These are phyloP conservation scores for Tetrapyrgos nigripes DNA, from an alignment of 1,284 basidiomycete species.

Conservation along the genomic window DNA sequence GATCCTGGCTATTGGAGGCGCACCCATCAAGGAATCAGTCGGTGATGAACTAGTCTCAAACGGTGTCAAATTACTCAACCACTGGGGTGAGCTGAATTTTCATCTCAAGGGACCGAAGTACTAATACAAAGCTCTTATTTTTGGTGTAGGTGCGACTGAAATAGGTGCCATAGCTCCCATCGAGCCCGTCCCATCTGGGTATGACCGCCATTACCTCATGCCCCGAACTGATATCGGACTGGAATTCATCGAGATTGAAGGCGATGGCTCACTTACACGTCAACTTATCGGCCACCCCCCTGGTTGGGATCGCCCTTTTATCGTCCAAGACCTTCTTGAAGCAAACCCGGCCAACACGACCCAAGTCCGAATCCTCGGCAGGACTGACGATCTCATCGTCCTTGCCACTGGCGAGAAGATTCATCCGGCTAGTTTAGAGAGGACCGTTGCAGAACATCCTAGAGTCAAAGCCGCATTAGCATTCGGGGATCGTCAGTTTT, in stretches of 20 bases:
- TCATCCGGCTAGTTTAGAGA: constrained; percentile 37
- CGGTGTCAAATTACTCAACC: constrained; percentile 43
- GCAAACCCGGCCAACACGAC: constrained; percentile 33
- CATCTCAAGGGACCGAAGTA: background rate
- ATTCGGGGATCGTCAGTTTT: constrained; percentile 40
- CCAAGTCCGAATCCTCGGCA: constrained; percentile 36
- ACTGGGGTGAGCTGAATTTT: constrained; percentile 37
- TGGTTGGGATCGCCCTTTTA: constrained; percentile 37
- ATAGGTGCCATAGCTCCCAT: constrained; percentile 43
- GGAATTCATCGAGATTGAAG: constrained; percentile 28
- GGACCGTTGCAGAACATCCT: constrained; percentile 37
- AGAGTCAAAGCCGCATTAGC: constrained; percentile 41
- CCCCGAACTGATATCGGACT: constrained; percentile 39
- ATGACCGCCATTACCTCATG: constrained; percentile 44
- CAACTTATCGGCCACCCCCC: constrained; percentile 37
- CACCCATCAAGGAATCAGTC: constrained; percentile 43
- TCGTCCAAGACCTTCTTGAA: constrained; percentile 43
- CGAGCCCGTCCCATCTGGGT: constrained; percentile 31
- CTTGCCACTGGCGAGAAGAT: constrained; percentile 46
- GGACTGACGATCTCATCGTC: constrained; percentile 43
- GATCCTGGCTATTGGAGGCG: constrained; percentile 43
- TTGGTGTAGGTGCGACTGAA: constrained; percentile 38
- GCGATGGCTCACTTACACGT: constrained; percentile 26
- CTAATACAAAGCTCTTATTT: background rate
- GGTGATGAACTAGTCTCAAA: constrained; percentile 33